Conservation (phyloP, 2,329 filamentous ascomycete genomes). For the Fusarium siculi region DNA sequence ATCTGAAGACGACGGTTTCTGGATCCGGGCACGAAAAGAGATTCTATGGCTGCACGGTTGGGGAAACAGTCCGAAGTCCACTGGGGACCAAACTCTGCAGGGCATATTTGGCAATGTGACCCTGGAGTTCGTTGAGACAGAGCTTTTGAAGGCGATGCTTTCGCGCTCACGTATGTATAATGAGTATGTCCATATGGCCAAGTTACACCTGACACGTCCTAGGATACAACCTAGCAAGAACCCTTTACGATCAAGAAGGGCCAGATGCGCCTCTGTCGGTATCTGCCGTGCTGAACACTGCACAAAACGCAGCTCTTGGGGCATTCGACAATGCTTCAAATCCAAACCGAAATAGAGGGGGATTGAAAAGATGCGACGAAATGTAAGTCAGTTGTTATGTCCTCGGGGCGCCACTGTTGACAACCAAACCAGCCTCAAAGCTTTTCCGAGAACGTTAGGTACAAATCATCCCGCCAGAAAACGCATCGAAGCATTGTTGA, state of each 20-base stretch:
- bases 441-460: conserved; percentile 69
- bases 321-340: conserved; percentile 87
- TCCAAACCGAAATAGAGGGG: conserved; percentile 79
- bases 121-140: conserved; percentile 71
- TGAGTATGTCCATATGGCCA: too few relatives aligned
- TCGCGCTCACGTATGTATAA: conserved; percentile 65
- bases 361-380: conserved; percentile 80
- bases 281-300: conserved; percentile 66
- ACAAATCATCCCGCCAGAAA: conserved; percentile 61
- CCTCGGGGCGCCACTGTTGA: conserved; percentile 30
- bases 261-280: conserved; percentile 60
- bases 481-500: conserved; percentile 72
- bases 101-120: conserved; percentile 73
- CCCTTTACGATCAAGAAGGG: conserved; percentile 66
- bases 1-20: conserved; percentile 70
- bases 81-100: conserved; percentile 57
- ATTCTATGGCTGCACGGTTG: conserved; percentile 80
- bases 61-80: conserved; percentile 60
- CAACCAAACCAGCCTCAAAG: conserved; percentile 62
- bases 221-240: conserved; percentile 72
- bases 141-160: conserved; percentile 76
- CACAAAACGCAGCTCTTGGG: conserved; percentile 72
- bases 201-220: conserved; percentile 14
- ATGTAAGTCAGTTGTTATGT: conserved; percentile 62
- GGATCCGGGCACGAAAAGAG: conserved; percentile 70